Percentiles rank a stretch among this genome's conserved stretches.
Conservation (phyloP, 352 stramenopile genomes). For the Globisporangium nunn region DNA sequence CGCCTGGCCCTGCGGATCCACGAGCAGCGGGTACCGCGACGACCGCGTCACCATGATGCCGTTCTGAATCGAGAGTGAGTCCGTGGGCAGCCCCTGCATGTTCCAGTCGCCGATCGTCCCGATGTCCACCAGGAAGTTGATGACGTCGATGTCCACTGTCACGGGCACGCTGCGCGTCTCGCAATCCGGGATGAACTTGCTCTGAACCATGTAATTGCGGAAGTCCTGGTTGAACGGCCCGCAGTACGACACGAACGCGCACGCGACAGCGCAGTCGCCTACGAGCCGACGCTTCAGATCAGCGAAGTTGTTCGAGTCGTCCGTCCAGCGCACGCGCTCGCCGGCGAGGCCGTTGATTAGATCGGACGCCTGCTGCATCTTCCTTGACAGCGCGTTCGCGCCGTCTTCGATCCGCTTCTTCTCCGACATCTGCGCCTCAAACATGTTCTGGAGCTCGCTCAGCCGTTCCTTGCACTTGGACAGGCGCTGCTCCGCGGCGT, state of each 20-base stretch:
- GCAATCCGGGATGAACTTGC: constrained; percentile 95
- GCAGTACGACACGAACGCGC: constrained; percentile 97
- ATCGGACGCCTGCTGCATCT: constrained; percentile 96
- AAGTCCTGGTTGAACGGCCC: constrained; percentile 98
- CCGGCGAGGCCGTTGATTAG: constrained; percentile 96
- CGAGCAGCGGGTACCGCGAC: constrained; percentile 93
- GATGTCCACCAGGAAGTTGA: constrained; percentile 96
- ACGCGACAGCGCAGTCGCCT: constrained; percentile 95
- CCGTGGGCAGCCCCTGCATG: constrained; percentile 95
- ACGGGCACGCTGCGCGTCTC: constrained; percentile 89
- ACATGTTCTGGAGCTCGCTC: constrained; percentile 93
- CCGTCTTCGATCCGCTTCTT: constrained; percentile 97
- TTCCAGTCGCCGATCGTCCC: constrained; percentile 98
- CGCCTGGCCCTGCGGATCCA: constrained; percentile 97
- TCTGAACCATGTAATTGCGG: constrained; percentile 93
- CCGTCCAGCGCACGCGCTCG: constrained; percentile 95
- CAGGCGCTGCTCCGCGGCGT: constrained; percentile 88
- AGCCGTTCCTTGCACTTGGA: constrained; percentile 93
- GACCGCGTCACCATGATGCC: constrained; percentile 97
- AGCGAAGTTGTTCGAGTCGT: constrained; percentile 97
- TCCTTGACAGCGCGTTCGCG: constrained; percentile 91
- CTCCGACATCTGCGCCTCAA: constrained; percentile 96
- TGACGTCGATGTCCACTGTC: constrained; percentile 94
- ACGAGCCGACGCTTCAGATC: constrained; percentile 95
- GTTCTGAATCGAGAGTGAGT: constrained; percentile 97